Base-by-base conservation (phyloP, 345 rosid species). In the Garcia nutans region DNA sequence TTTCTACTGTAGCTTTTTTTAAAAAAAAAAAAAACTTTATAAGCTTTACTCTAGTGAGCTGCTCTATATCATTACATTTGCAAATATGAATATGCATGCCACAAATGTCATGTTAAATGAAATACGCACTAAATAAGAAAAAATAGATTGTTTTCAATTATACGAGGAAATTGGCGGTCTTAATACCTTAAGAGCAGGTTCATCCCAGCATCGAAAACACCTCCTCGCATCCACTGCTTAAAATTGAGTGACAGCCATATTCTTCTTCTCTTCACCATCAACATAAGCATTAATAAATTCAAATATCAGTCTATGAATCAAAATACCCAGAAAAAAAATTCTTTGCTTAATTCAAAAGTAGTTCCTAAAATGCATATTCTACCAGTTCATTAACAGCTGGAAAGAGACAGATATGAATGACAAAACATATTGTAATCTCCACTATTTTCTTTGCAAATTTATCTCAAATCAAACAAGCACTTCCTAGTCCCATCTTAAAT, bases 131-230 rank as follows among this genome's bases (percentile, higher is more conserved):
- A 57, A 8, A 8, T 10, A 20, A 57, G 60, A 57, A 17, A 57
- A 57, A 19, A 10, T 17, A 0, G 2, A 13, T 33, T 13, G 4
- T 42, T 42, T 73, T 41, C 56, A 58, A n/a, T 26, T 58, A 50
- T 10, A 67, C 44, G 28, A 31, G 42, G 65, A 54, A n/a, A 28
- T 37, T 26, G 20, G 50, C 10, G 1, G 5, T 24, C 37, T 65
- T 23, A 58, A 24, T 77, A 82, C 90, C 83, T 85, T 87, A 31
- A 82, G 76, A 76, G 87, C 83, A 31, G 90, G 88, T 42, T 87
- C 90, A 37, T 87, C 90, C 87, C 85, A 82, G 82, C 88, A 87
- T 37, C 88, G 90, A 72, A 85, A 84, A 79, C 87, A 83, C 24
- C 84, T 42, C 80, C 90, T 78, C 28, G 88, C 90, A 17, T 67